Base-by-base conservation (phyloP, 1,139 yeast species). In the Magnusiomyces tetraspermus region DNA sequence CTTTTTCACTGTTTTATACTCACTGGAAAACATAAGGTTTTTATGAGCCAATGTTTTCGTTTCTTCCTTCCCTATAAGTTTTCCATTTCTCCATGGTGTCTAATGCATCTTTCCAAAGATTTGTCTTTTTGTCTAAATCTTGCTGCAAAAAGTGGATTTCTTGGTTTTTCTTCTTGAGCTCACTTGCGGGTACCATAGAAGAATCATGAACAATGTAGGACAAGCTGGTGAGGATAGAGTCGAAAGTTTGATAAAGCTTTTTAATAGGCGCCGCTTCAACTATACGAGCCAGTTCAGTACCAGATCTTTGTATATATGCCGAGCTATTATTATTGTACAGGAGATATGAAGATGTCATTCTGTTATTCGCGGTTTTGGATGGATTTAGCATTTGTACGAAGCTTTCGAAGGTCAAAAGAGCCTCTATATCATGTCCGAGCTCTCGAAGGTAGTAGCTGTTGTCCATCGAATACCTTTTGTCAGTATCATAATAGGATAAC, bases 31-130 rank as follows among this genome's bases (percentile, higher is more conserved):
- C 11, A 28, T 8, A 33, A 33, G n/a, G n/a, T 13, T 30, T 30
- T 38, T n/a, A 38, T 17, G 11, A 10, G 17, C 15, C 24, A 8
- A 38, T 24, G 11, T 19, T 38, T 19, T 43, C 22, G 22, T 11
- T 43, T 26, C 42, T 36, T 33, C 36, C 49, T 22, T 46, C 42
- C n/a, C 41, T n/a, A 46, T 46, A 46, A 21, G 49, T 19, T 22
- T 46, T 36, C 49, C 49, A 46, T 33, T 46, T 23, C 13, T 46
- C 42, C 49, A 46, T 46, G 17, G 49, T 46, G 19, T 36, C 28
- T 17, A 46, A n/a, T 23, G 49, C 49, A n/a, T 26, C 21, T 26
- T 46, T 36, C 49, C 49, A 46, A 15, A 22, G 19, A 3, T 23
- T 42, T 36, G 19, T 46, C 3, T 6, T 23, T 23, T 46, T 46